These are phyloP conservation scores for Kokia cookei DNA, from an alignment of 441 rosid species.

Conservation along the genomic window DNA sequence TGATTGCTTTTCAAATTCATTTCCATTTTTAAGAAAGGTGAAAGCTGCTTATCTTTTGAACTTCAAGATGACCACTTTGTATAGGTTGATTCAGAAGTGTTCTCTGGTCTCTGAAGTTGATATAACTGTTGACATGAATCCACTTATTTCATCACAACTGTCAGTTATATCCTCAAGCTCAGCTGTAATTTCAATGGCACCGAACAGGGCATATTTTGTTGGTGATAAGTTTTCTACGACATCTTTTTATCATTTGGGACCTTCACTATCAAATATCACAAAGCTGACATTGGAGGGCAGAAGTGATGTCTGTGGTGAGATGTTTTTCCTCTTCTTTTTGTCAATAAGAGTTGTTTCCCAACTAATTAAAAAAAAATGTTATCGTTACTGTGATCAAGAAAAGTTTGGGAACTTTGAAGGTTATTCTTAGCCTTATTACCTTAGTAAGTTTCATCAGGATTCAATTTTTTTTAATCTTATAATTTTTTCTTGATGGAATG, in stretches of 20 bases:
- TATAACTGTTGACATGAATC: slow-evolving; percentile 57
- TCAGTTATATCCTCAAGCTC: slow-evolving; percentile 40
- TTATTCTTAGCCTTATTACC: background rate
- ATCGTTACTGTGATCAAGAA: background rate
- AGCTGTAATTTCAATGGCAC: slow-evolving; percentile 14
- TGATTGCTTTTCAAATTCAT: slow-evolving; percentile 55
- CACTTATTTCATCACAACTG: slow-evolving; percentile 37
- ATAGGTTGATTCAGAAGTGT: slow-evolving; percentile 41
- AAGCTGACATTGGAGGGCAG: slow-evolving; percentile 73
- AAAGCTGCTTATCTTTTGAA: slow-evolving; percentile 68
- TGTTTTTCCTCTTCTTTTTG: slow-evolving; percentile 4
- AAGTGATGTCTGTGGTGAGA: slow-evolving; percentile 63
- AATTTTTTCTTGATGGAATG: background rate
- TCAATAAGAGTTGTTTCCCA: background rate
- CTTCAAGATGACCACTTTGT: slow-evolving; percentile 37
- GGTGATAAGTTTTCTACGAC: slow-evolving; percentile 12
- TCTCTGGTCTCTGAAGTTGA: slow-evolving; percentile 51
- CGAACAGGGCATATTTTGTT: slow-evolving; percentile 18
- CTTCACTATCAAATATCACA: slow-evolving; percentile 38
- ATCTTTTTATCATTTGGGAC: slow-evolving; percentile 20
- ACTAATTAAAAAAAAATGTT: background rate
- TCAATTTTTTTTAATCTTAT: background rate
- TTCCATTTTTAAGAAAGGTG: slow-evolving; percentile 63
- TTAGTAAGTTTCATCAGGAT: background rate
- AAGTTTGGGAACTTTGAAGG: background rate